Conservation (phyloP, 352 stramenopile genomes). For the Pythium aphanidermatum region DNA sequence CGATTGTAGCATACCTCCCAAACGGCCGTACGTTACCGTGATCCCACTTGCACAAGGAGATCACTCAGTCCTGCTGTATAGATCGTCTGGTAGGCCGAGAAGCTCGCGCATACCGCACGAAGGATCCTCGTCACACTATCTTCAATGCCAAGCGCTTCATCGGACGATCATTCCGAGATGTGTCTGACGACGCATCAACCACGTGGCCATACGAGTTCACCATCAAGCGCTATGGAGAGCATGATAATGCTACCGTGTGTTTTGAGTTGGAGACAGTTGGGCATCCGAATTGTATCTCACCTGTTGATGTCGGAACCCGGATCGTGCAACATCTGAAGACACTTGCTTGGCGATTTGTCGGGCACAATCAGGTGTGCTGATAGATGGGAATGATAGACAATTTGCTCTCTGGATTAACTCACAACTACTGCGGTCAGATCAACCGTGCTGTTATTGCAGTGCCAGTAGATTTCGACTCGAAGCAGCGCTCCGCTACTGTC, state of each 20-base stretch:
- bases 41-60: neutral
- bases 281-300: slow-evolving; percentile 40
- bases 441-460: slow-evolving; percentile 59
- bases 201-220: slow-evolving; percentile 42
- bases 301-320: slow-evolving; percentile 31
- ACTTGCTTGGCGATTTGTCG: slow-evolving; percentile 47
- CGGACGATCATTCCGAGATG: slow-evolving; percentile 26
- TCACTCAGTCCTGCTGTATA: slow-evolving; percentile 4
- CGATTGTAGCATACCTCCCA: slow-evolving; percentile 54
- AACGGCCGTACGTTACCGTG: slow-evolving; percentile 25
- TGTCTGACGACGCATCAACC: slow-evolving; percentile 8
- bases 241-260: slow-evolving; percentile 29
- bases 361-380: slow-evolving; percentile 41
- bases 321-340: slow-evolving; percentile 39
- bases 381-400: too few species aligned
- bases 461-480: slow-evolving; percentile 44
- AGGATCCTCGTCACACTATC: slow-evolving; percentile 55
- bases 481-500: slow-evolving; percentile 38
- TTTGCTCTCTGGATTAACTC: neutral
- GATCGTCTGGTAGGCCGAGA: slow-evolving; percentile 39
- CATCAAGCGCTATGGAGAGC: slow-evolving; percentile 6
- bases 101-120: slow-evolving; percentile 37
- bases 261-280: slow-evolving; percentile 33
- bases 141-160: slow-evolving; percentile 81
- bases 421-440: slow-evolving; percentile 19